Percentiles rank a stretch among this genome's conserved stretches.
phyloP scores from a whole-genome alignment of 768 basidiomycete genomes.

The Suillus fuscotomentosus region DNA sequence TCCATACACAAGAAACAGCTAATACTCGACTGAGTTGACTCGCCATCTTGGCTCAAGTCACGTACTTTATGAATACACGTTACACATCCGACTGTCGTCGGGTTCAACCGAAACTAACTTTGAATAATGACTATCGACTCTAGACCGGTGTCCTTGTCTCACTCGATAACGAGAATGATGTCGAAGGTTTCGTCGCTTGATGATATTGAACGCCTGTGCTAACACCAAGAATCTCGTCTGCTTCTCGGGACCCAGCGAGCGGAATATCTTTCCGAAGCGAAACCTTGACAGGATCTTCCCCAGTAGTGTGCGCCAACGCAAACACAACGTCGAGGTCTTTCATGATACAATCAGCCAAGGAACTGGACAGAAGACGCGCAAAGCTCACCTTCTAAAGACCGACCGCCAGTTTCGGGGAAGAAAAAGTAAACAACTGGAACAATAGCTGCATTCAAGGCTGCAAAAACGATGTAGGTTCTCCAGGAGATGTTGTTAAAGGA shows the following conservation, averaged over 20 bases:
- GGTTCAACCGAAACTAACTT: background rate
- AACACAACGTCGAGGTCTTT: constrained; percentile 35
- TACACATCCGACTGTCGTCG: no score
- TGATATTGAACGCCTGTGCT: constrained; percentile 1
- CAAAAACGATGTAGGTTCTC: constrained; percentile 11
- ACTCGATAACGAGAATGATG: background rate
- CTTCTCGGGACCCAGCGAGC: constrained; percentile 32
- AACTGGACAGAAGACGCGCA: background rate
- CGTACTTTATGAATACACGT: background rate
- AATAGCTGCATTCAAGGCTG: constrained; percentile 6
- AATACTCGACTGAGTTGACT: no score
- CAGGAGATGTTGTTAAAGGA: constrained; percentile 12
- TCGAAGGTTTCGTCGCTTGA: background rate
- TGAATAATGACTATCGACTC: background rate
- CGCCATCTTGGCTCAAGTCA: background rate
- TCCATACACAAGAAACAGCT: no score
- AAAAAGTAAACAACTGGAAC: constrained; percentile 10
- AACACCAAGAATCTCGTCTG: constrained; percentile 33
- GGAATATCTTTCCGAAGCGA: constrained; percentile 33
- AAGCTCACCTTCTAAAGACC: constrained; percentile 10
- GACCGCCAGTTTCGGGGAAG: constrained; percentile 11
- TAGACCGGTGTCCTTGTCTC: background rate
- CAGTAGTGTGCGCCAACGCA: constrained; percentile 32
- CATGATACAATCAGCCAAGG: background rate
- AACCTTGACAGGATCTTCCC: constrained; percentile 32